phyloP scores from a whole-genome alignment of 306 rosid genomes.

The apple (Malus domestica) region DNA sequence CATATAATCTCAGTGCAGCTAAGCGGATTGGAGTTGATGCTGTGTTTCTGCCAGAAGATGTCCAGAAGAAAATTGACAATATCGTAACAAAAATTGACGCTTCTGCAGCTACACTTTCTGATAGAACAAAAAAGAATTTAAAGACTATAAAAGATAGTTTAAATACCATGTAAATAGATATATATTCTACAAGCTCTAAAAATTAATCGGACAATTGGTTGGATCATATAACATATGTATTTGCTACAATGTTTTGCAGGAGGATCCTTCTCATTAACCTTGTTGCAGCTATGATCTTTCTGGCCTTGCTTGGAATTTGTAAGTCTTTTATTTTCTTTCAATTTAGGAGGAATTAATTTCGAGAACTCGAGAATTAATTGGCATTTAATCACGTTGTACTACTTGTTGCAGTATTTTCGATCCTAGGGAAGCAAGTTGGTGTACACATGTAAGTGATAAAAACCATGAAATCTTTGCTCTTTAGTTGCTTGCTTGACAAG shows the following conservation, averaged over 20 bases:
- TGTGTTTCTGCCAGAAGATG: conserved; percentile 47
- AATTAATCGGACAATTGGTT: not conserved
- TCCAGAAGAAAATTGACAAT: conserved; percentile 42
- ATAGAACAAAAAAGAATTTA: conserved; percentile 42
- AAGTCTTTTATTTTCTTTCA: conserved; percentile 17
- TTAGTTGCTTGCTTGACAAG: not conserved
- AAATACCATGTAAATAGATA: not conserved
- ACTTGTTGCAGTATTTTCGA: conserved; percentile 58
- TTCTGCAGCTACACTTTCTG: conserved; percentile 45
- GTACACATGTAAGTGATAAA: conserved; percentile 52
- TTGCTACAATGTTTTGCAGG: conserved; percentile 30
- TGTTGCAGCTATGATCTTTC: conserved; percentile 59
- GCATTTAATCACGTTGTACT: not conserved
- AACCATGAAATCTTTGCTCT: not conserved
- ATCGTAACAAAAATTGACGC: conserved; percentile 40
- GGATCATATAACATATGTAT: not conserved
- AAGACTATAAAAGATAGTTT: conserved; percentile 35
- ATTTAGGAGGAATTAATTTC: not conserved
- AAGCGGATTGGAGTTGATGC: conserved; percentile 52
- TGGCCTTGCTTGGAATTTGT: conserved; percentile 73
- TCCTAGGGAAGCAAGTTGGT: conserved; percentile 57
- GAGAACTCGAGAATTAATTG: not conserved
- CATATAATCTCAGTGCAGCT: conserved; percentile 55
- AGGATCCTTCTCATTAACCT: conserved; percentile 57
- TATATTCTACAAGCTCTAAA: not conserved